Evolutionary conservation across 1,139 yeast genomes (phyloP), one percentile per base, ranked within the genome.

Genomic region (Geotrichum citri-aurantii): DNA sequence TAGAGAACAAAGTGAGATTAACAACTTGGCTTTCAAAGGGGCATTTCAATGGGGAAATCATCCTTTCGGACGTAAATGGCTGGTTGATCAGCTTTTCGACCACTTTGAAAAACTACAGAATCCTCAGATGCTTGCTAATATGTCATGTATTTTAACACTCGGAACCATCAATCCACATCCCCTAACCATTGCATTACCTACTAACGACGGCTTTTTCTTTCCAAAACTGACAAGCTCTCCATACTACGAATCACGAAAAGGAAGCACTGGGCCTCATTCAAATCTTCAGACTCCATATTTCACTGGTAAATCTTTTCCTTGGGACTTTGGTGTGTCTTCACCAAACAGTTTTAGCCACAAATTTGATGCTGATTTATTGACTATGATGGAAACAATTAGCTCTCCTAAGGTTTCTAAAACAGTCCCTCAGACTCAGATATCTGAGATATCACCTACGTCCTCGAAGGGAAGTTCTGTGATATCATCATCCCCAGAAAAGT

Each of bases 51-150:
- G 97, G 97, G 93, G 92, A 0, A 74, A 81, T 3, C 96, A 89
- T 70, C 93, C 95, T 0, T 81, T 86, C 70, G 96, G 97, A 0
- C 81, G 84, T n/a, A 69, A 79, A 4, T 85, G 93, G 87, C 74
- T 90, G n/a, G 77, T 90, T 0, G 78, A 78, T 46, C 83, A 84
- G 63, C 75, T 91, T 53, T 69, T 92, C 68, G 70, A 73, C 1
- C 85, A 86, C 65, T 91, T 86, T 67, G 95, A 86, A 66, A 72
- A 67, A 48, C 71, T 77, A 54, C 84, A 85, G 2, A 87, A 92
- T 66, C 75, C 89, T 24, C 98, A 92, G 70, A 90, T 92, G 96
- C 76, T 93, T 23, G 97, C 96, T 0, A 86, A 88, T 88, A 73
- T 91, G 68, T 83, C 95, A 1, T 89, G 96, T 72, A 79, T 90